Conservation (phyloP, 768 basidiomycete genomes). For the Suillus spraguei region DNA sequence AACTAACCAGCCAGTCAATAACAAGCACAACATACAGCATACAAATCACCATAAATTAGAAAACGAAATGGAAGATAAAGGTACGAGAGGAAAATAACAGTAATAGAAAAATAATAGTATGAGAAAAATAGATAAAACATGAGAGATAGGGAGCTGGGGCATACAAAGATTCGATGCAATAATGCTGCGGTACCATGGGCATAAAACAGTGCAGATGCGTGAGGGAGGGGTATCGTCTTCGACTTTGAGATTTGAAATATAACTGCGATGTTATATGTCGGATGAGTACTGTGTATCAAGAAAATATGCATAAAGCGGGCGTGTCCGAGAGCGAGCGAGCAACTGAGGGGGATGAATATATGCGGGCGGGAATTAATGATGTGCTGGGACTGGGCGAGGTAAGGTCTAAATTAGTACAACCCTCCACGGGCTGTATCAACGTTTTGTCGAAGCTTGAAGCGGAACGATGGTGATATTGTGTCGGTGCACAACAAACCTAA, state of each 20-base stretch:
- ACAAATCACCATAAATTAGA: not conserved
- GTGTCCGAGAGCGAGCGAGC: not conserved
- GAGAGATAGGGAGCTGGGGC: not conserved
- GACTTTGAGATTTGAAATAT: not conserved
- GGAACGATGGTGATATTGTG: not conserved
- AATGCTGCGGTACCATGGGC: not conserved
- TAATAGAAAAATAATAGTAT: not conserved
- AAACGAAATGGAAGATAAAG: not conserved
- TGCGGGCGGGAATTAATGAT: not conserved
- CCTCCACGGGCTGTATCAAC: not conserved
- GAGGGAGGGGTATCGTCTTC: conserved; percentile 4
- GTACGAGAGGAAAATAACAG: not conserved
- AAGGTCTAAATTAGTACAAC: not conserved
- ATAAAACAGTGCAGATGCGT: conserved; percentile 7
- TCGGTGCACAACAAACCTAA: conserved; percentile 9
- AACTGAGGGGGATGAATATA: not conserved
- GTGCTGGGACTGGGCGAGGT: not conserved
- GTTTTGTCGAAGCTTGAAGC: not conserved
- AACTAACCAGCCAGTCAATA: not conserved
- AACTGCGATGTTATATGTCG: not conserved
- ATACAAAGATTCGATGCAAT: conserved; percentile 3
- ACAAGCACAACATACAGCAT: not conserved
- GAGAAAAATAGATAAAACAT: not conserved
- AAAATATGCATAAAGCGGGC: not conserved
- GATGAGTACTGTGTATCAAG: not conserved